Evolutionary conservation across 2,329 filamentous ascomycete species (phyloP).

Genomic region (Boeremia exigua): DNA sequence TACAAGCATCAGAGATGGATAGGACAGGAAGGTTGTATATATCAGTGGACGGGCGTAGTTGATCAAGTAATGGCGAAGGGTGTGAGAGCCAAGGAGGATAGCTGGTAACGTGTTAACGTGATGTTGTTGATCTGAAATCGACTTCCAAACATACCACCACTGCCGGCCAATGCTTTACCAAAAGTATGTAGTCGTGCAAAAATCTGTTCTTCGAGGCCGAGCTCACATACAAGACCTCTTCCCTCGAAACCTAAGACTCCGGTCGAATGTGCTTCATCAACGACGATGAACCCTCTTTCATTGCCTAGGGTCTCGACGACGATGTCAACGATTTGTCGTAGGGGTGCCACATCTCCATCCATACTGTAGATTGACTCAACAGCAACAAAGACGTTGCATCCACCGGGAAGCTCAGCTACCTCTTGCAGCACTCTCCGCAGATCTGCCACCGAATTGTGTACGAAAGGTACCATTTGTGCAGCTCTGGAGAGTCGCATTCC

Average conservation of each 20-base stretch:
- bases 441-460: constrained; percentile 60
- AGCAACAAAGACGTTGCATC: constrained; percentile 40
- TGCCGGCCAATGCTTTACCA: constrained; percentile 70
- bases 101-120: constrained; percentile 20
- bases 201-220: constrained; percentile 62
- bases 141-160: constrained; percentile 65
- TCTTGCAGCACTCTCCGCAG: constrained; percentile 51
- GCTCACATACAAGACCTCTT: constrained; percentile 59
- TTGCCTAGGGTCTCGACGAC: constrained; percentile 63
- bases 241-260: constrained; percentile 65
- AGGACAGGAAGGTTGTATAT: constrained; percentile 52
- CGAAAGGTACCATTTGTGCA: constrained; percentile 56
- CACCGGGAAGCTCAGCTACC: constrained; percentile 28
- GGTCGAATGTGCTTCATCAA: constrained; percentile 73
- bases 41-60: constrained; percentile 51
- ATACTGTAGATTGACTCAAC: constrained; percentile 69
- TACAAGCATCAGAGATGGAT: constrained; percentile 51
- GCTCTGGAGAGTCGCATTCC: constrained; percentile 71
- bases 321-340: constrained; percentile 64
- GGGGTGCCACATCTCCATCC: constrained; percentile 76
- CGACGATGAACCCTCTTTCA: constrained; percentile 67
- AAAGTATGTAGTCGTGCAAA: constrained; percentile 69
- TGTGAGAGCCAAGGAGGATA: constrained; percentile 39
- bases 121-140: background rate
- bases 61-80: constrained; percentile 43